Evolutionary conservation across 1,284 basidiomycete genomes (phyloP).

Genomic region (Leccinum pachyderme): DNA sequence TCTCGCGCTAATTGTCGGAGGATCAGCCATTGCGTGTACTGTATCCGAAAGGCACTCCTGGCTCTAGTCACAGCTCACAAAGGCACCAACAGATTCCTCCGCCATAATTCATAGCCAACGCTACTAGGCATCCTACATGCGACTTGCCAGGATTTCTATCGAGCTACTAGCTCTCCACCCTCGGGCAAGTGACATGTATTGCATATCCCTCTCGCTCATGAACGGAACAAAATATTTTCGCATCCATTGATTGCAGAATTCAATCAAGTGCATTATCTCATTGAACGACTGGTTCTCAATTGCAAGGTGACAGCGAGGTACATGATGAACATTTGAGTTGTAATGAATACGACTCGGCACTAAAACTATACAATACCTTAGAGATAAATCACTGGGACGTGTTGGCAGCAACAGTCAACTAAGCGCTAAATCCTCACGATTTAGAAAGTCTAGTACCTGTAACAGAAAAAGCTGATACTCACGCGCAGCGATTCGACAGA

Average conservation of each 20-base stretch:
- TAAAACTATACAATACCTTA: neutral
- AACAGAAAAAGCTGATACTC: slow-evolving; percentile 4
- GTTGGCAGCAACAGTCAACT: slow-evolving; percentile 13
- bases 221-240: neutral
- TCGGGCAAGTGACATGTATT: neutral
- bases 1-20: too few relatives aligned
- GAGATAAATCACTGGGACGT: slow-evolving; percentile 4
- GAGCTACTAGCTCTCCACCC: neutral
- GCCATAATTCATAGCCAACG: too few relatives aligned
- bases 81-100: too few relatives aligned
- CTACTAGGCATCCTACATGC: too few relatives aligned
- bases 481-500: slow-evolving; percentile 23
- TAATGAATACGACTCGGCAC: neutral
- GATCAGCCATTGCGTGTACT: too few relatives aligned
- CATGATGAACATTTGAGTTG: too few relatives aligned
- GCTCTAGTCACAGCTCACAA: too few relatives aligned
- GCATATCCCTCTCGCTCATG: neutral
- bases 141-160: neutral
- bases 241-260: neutral
- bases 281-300: neutral
- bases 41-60: too few relatives aligned
- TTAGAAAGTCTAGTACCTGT: slow-evolving; percentile 1
- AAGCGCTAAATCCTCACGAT: slow-evolving; percentile 6
- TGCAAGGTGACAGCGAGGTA: neutral
- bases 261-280: too few relatives aligned